These are phyloP conservation scores for Ichthyophthirius multifiliis DNA, from an alignment of 169 alveolate species.

Conservation along the genomic window DNA sequence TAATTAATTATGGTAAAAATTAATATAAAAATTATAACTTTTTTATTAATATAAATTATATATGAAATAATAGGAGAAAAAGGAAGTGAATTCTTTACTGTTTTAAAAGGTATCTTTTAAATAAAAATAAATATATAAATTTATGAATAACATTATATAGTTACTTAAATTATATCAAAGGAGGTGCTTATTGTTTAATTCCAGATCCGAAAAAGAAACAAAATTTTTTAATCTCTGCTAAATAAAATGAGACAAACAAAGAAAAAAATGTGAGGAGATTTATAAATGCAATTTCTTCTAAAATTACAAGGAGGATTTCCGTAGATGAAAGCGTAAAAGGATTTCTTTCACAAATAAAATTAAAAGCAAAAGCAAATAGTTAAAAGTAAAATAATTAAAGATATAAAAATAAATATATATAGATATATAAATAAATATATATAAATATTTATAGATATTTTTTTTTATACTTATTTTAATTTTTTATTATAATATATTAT, in stretches of 20 bases:
- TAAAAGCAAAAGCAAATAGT: too few species aligned
- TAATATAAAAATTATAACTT: too few species aligned
- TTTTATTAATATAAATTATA: too few species aligned
- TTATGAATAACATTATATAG: too few species aligned
- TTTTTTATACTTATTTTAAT: too few species aligned
- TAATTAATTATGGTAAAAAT: background rate
- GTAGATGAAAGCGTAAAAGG: too few species aligned
- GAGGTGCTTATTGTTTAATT: background rate
- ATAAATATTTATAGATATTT: background rate
- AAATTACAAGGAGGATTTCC: background rate
- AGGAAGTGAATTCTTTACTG: slow-evolving; percentile 4
- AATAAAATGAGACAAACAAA: background rate
- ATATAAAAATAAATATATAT: background rate
- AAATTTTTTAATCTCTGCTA: too few species aligned
- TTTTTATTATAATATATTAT: too few species aligned
- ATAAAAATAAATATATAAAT: background rate
- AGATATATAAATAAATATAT: background rate
- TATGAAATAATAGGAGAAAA: too few species aligned
- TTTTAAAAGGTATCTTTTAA: background rate
- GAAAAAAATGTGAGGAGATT: background rate
- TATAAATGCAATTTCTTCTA: background rate
- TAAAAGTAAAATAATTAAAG: too few species aligned
- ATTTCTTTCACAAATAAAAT: too few species aligned
- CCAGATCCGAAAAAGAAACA: background rate
- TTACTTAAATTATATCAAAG: background rate